Conservation (phyloP, 495 filamentous ascomycete species). For the Tuber magnatum region DNA sequence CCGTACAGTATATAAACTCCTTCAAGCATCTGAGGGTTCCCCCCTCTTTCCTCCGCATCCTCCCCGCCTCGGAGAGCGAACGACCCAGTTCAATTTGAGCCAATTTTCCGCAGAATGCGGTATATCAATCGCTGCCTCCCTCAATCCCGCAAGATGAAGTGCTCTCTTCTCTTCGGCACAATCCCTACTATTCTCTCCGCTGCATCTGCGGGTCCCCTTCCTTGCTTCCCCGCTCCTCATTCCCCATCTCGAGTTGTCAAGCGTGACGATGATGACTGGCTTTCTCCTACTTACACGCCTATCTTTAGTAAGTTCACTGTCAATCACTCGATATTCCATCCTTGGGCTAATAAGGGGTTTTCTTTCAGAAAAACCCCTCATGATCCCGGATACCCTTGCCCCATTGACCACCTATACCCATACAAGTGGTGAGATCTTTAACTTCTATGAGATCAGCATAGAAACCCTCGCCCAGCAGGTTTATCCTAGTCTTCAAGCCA, state of each 20-base stretch:
- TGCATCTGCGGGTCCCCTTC: conserved; percentile 5
- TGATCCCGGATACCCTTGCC: too few species aligned
- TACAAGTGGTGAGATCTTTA: conserved; percentile 25
- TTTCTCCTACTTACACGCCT: conserved; percentile 9
- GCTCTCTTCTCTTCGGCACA: too few species aligned
- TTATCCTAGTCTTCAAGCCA: conserved; percentile 45
- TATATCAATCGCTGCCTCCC: too few species aligned
- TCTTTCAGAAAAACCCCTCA: conserved; percentile 20
- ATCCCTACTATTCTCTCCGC: too few species aligned
- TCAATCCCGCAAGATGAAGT: too few species aligned
- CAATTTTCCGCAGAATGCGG: too few species aligned
- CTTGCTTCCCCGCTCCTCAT: neutral
- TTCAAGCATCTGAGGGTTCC: neutral
- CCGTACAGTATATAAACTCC: neutral
- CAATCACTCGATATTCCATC: conserved; percentile 14
- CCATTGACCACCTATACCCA: too few species aligned
- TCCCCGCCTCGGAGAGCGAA: too few species aligned
- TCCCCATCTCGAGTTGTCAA: neutral
- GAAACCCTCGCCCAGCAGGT: conserved; percentile 46
- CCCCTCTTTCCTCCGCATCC: too few species aligned
- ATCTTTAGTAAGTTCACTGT: conserved; percentile 18
- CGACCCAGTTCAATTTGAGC: too few species aligned
- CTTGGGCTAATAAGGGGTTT: neutral
- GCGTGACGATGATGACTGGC: conserved; percentile 17
- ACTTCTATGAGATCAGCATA: conserved; percentile 49